These are phyloP conservation scores for Narthecium ossifragum DNA, from an alignment of 106 monocot species.

Conservation along the genomic window DNA sequence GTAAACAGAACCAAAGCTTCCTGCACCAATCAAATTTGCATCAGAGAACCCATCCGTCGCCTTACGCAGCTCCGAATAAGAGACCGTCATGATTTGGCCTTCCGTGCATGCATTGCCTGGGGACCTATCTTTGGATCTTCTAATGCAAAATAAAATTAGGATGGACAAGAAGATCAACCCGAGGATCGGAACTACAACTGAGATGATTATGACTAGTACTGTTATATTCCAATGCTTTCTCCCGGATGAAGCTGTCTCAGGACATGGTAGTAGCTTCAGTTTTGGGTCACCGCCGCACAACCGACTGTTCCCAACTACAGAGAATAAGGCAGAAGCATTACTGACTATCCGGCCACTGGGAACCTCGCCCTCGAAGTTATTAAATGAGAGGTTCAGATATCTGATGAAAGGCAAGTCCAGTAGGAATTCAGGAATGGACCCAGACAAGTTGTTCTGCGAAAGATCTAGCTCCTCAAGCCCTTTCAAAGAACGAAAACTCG, in stretches of 20 bases:
- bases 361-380: conserved; percentile 10
- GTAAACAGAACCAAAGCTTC: conserved; percentile 8
- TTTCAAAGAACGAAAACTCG: neutral
- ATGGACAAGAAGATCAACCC: too few relatives aligned
- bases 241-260: neutral
- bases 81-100: neutral
- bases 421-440: conserved; percentile 1
- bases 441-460: conserved; percentile 6
- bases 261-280: conserved; percentile 3
- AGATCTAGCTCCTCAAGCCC: neutral
- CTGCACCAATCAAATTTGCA: conserved; percentile 3
- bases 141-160: too few relatives aligned
- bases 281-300: conserved; percentile 7
- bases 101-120: too few relatives aligned
- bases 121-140: too few relatives aligned
- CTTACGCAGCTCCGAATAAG: neutral
- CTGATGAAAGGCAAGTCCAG: neutral
- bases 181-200: too few relatives aligned
- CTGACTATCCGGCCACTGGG: conserved; percentile 1
- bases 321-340: neutral
- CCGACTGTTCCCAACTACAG: conserved; percentile 8
- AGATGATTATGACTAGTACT: neutral
- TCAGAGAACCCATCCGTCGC: conserved; percentile 6
- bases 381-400: conserved; percentile 18
- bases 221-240: neutral